phyloP scores from a whole-genome alignment of 2,329 filamentous ascomycete genomes.

The Penicillium hordei region DNA sequence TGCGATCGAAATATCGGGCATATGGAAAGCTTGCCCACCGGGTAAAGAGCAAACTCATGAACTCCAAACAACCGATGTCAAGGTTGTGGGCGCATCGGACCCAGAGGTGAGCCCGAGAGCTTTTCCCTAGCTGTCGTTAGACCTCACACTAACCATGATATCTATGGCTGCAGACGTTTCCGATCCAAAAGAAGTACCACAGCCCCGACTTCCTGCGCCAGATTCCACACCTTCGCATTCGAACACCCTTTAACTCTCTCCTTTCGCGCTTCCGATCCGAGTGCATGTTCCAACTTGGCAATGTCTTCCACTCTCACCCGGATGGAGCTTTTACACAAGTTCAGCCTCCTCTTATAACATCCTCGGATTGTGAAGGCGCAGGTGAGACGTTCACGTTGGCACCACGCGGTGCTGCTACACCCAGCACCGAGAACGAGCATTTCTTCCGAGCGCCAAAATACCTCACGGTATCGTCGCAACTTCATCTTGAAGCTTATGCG shows the following conservation, averaged over 20 bases:
- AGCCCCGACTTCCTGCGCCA: conserved; percentile 83
- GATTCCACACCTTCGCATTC: conserved; percentile 80
- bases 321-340: conserved; percentile 65
- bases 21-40: conserved; percentile 69
- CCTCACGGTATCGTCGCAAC: conserved; percentile 88
- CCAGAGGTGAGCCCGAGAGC: conserved; percentile 62
- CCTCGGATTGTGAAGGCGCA: conserved; percentile 94
- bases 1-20: conserved; percentile 73
- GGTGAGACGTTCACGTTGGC: conserved; percentile 84
- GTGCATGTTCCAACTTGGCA: conserved; percentile 68
- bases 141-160: conserved; percentile 10
- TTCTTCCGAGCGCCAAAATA: conserved; percentile 93
- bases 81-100: conserved; percentile 74
- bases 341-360: conserved; percentile 91
- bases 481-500: conserved; percentile 89
- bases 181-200: conserved; percentile 95
- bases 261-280: conserved; percentile 82
- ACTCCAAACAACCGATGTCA: conserved; percentile 69
- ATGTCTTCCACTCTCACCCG: conserved; percentile 67
- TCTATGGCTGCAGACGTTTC: conserved; percentile 65
- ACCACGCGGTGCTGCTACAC: conserved; percentile 39
- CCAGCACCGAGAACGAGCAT: conserved; percentile 44
- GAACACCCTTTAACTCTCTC: conserved; percentile 76
- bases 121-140: background rate
- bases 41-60: conserved; percentile 74